Evolutionary conservation across 2,329 filamentous ascomycete species (phyloP).

Genomic region (Alternaria infectoria): DNA sequence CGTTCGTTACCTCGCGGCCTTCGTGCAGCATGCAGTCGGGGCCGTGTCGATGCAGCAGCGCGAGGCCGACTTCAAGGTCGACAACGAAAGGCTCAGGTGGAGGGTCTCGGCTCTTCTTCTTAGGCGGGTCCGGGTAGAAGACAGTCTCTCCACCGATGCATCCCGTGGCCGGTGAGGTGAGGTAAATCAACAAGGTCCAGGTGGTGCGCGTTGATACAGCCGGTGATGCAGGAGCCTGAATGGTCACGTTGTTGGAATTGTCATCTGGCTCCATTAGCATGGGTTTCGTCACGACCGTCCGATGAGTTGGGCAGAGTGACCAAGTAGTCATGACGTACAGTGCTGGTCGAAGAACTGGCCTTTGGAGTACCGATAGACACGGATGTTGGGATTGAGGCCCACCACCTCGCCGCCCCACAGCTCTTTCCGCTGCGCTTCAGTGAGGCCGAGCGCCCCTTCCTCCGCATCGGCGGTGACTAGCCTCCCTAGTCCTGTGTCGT

Average conservation of each 20-base stretch:
- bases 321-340: constrained; percentile 64
- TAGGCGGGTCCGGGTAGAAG: constrained; percentile 73
- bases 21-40: constrained; percentile 90
- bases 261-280: constrained; percentile 63
- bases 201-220: constrained; percentile 71
- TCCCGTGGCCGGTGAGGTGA: constrained; percentile 75
- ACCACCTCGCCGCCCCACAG: constrained; percentile 81
- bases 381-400: constrained; percentile 87
- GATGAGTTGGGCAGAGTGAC: neutral
- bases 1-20: constrained; percentile 75
- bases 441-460: constrained; percentile 37
- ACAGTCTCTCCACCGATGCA: constrained; percentile 89
- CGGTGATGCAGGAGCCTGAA: constrained; percentile 49
- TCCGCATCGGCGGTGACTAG: constrained; percentile 53
- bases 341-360: constrained; percentile 94
- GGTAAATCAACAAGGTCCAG: constrained; percentile 89
- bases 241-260: constrained; percentile 76
- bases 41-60: constrained; percentile 86
- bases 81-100: constrained; percentile 71
- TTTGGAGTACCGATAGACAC: constrained; percentile 83
- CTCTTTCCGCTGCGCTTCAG: constrained; percentile 40
- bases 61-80: constrained; percentile 80
- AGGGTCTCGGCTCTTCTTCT: constrained; percentile 48
- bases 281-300: neutral
- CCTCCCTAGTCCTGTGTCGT: constrained; percentile 74